phyloP scores from a whole-genome alignment of 2,329 filamentous ascomycete species.

The Lasiodiplodia theobromae region DNA sequence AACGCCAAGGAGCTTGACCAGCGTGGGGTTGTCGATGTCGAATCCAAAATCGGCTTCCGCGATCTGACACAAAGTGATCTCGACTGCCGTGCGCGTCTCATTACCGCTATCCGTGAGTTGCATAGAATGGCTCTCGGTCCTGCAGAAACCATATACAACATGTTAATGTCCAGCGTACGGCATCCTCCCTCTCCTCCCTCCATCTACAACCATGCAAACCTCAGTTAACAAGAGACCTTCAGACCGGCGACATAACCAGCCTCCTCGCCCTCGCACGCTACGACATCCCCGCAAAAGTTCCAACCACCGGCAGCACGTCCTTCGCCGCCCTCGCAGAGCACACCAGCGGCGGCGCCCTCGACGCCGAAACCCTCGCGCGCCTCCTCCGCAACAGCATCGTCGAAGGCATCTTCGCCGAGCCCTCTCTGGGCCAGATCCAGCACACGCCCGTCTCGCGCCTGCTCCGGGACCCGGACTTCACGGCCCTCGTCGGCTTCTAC shows the following conservation, averaged over 20 bases:
- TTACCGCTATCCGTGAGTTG: constrained; percentile 25
- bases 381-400: constrained; percentile 50
- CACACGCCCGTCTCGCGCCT: constrained; percentile 43
- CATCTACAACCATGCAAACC: neutral
- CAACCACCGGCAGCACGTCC: constrained; percentile 1
- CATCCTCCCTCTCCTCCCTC: neutral
- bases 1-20: neutral
- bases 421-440: constrained; percentile 44
- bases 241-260: neutral
- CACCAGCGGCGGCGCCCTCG: neutral
- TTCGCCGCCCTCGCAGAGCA: constrained; percentile 15
- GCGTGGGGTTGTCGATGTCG: neutral
- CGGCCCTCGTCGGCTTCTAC: constrained; percentile 11
- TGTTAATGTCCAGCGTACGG: neutral
- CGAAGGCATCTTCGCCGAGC: constrained; percentile 53
- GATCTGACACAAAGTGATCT: neutral
- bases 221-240: neutral
- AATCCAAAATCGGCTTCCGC: neutral
- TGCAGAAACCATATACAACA: neutral
- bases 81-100: neutral
- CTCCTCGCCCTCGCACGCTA: neutral
- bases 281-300: constrained; percentile 4
- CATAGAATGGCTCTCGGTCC: constrained; percentile 23
- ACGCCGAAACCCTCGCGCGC: constrained; percentile 37
- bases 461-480: constrained; percentile 18